Conservation (phyloP, 129 eudicot species). For the Centrapalus pauciflorus region DNA sequence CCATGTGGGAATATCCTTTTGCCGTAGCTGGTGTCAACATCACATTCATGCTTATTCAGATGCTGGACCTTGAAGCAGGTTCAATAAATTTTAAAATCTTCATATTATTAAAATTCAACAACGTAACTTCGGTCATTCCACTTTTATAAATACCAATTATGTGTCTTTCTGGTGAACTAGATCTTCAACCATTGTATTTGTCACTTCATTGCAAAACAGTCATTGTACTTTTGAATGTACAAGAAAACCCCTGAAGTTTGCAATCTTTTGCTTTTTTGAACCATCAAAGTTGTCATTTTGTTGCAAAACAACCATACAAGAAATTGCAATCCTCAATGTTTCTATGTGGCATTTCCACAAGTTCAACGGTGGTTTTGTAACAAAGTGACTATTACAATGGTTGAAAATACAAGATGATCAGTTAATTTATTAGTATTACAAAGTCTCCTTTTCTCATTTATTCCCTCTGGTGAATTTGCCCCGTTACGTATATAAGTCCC, state of each 20-base stretch:
- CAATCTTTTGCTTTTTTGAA: not conserved
- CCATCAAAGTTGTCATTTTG: not conserved
- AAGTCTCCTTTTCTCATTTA: not conserved
- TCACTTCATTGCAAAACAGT: too few relatives aligned
- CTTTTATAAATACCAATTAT: too few relatives aligned
- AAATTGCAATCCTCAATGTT: not conserved
- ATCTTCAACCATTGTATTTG: too few relatives aligned
- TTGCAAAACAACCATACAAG: not conserved
- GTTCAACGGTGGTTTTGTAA: not conserved
- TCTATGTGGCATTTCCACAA: not conserved
- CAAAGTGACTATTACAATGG: not conserved
- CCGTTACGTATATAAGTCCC: not conserved
- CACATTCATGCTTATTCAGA: conserved; percentile 97
- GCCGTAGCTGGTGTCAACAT: conserved; percentile 99
- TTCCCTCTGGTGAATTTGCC: not conserved
- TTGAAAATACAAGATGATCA: not conserved
- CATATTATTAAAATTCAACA: not conserved
- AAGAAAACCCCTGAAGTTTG: not conserved
- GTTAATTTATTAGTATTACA: not conserved
- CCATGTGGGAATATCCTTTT: conserved; percentile 98
- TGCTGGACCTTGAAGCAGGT: conserved; percentile 99
- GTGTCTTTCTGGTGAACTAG: too few relatives aligned
- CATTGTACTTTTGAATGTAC: not conserved
- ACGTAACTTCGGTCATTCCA: too few relatives aligned
- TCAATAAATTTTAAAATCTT: not conserved